phyloP scores from a whole-genome alignment of 1,139 yeast species.

The Lodderomyces margitis region DNA sequence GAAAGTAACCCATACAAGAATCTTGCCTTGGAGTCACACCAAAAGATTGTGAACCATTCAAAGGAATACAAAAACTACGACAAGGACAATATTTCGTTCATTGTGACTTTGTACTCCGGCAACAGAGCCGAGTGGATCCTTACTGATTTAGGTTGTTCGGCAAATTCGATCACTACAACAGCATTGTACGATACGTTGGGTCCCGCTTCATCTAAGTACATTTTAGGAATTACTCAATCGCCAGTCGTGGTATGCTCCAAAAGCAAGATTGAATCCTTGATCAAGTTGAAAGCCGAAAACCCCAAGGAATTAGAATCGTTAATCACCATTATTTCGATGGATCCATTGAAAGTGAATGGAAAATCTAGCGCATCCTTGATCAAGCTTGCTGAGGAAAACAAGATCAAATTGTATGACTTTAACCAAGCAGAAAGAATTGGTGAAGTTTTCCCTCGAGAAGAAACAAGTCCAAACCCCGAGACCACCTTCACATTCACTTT shows the following conservation, averaged over 20 bases:
- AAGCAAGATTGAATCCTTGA: slow-evolving; percentile 26
- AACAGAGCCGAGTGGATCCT: slow-evolving; percentile 41
- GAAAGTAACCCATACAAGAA: slow-evolving; percentile 29
- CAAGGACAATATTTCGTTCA: slow-evolving; percentile 28
- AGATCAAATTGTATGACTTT: slow-evolving; percentile 31
- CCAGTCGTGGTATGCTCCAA: slow-evolving; percentile 36
- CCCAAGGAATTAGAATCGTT: slow-evolving; percentile 27
- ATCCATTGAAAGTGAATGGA: slow-evolving; percentile 21
- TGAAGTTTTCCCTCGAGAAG: slow-evolving; percentile 22
- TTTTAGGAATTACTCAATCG: slow-evolving; percentile 33
- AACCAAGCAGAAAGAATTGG: slow-evolving; percentile 32
- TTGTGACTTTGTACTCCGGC: slow-evolving; percentile 33
- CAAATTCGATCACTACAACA: slow-evolving; percentile 36
- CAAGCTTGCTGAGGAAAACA: slow-evolving; percentile 20
- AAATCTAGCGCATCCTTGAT: slow-evolving; percentile 19
- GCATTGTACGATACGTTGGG: slow-evolving; percentile 45
- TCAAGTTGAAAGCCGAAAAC: slow-evolving; percentile 25
- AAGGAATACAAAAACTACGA: slow-evolving; percentile 21
- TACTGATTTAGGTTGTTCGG: slow-evolving; percentile 36
- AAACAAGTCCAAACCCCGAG: slow-evolving; percentile 28
- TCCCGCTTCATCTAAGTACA: slow-evolving; percentile 31
- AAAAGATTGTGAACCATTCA: slow-evolving; percentile 28
- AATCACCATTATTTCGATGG: slow-evolving; percentile 37
- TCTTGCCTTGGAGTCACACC: slow-evolving; percentile 22
- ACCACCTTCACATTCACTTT: slow-evolving; percentile 39